Percentiles rank a stretch among this genome's conserved stretches.
Conservation (phyloP, 2,329 filamentous ascomycete species). For the Zopfia rhizophila region DNA sequence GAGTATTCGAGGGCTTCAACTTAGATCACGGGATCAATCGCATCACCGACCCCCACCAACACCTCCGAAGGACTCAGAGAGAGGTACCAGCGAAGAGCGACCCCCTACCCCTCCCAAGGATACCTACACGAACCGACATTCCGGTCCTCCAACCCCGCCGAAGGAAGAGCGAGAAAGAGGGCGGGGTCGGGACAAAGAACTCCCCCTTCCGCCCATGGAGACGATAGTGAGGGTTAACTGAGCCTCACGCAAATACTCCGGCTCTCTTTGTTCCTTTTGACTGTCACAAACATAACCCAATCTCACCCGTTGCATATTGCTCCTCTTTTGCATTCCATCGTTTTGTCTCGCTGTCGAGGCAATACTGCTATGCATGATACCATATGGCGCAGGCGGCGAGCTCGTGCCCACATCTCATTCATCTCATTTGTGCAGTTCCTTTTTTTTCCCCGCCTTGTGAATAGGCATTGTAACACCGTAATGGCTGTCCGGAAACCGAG, state of each 20-base stretch:
- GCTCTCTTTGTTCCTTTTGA: constrained; percentile 1
- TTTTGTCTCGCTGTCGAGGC: not conserved
- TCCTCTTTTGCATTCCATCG: not conserved
- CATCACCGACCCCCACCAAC: constrained; percentile 54
- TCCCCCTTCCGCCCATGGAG: constrained; percentile 47
- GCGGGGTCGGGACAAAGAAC: constrained; percentile 43
- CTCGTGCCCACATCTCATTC: not conserved
- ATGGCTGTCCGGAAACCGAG: too few relatives aligned
- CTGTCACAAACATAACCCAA: not conserved
- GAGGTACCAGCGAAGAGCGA: constrained; percentile 35
- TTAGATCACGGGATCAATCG: constrained; percentile 37
- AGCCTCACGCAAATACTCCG: not conserved
- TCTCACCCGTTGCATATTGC: not conserved
- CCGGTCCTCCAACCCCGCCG: constrained; percentile 52
- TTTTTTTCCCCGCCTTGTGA: too few relatives aligned
- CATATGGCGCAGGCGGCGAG: constrained; percentile 1
- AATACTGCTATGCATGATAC: not conserved
- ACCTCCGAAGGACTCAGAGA: constrained; percentile 54
- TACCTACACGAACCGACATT: constrained; percentile 35
- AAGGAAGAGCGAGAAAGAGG: constrained; percentile 47
- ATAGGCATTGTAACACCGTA: too few relatives aligned
- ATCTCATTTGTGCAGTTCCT: not conserved
- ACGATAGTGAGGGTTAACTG: constrained; percentile 46
- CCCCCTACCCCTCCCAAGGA: constrained; percentile 53
- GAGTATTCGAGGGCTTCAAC: constrained; percentile 23